A percentile compares a stretch with the other conserved stretches of the same genome.
Conservation (phyloP, 2,329 filamentous ascomycete genomes). For the Ophiostoma angusticollis region DNA sequence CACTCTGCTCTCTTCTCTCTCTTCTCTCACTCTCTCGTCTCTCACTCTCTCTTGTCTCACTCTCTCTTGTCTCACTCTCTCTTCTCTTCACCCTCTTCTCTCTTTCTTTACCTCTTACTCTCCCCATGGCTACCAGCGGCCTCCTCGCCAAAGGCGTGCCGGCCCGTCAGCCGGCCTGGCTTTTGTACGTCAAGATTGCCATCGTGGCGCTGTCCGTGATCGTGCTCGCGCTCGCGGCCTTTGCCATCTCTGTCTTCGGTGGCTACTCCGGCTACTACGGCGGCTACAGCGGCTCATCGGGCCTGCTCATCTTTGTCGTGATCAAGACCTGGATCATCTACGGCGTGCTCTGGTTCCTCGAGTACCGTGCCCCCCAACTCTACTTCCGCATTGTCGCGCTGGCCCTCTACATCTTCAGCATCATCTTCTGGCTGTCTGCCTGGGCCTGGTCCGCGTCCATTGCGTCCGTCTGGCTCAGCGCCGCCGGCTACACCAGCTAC, state of each 20-base stretch:
- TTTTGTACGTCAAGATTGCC: constrained; percentile 25
- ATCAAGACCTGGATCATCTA: constrained; percentile 30
- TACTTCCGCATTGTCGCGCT: constrained; percentile 28
- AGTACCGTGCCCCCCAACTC: constrained; percentile 23
- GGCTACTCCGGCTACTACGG: constrained; percentile 14
- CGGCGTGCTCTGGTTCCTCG: constrained; percentile 24
- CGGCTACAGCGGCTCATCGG: constrained; percentile 22
- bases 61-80: too few species aligned
- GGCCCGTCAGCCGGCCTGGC: constrained; percentile 21
- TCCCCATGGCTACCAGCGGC: constrained; percentile 14
- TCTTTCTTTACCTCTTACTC: background rate
- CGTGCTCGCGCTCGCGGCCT: constrained; percentile 28
- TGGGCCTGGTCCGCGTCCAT: constrained; percentile 12
- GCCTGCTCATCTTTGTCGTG: constrained; percentile 32
- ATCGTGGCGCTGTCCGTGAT: constrained; percentile 28
- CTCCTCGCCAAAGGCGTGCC: constrained; percentile 27
- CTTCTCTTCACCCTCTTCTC: background rate
- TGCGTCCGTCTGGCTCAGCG: constrained; percentile 24
- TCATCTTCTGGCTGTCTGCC: constrained; percentile 26
- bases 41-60: background rate
- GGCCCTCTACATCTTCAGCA: constrained; percentile 22
- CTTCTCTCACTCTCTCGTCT: background rate
- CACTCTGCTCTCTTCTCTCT: background rate
- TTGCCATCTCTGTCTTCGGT: constrained; percentile 25
- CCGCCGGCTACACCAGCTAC: constrained; percentile 20